Percentiles rank a stretch among this genome's conserved stretches.
Conservation (phyloP, 192 early-diverging fungal genomes). For the Podila epicladia region DNA sequence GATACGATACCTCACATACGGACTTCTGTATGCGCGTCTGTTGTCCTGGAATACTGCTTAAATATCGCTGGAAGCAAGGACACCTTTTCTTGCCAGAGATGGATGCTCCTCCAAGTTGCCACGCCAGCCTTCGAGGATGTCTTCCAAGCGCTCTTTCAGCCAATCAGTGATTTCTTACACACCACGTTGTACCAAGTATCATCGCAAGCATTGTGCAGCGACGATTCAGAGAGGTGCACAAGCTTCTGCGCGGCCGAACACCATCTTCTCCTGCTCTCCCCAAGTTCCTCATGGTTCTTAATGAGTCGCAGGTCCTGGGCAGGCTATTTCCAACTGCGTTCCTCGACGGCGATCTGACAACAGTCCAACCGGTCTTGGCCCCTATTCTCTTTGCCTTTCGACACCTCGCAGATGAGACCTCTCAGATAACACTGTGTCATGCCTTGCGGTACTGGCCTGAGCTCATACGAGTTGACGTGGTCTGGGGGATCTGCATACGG, state of each 20-base stretch:
- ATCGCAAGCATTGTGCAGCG: too few species aligned
- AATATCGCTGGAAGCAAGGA: neutral
- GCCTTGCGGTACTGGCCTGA: slow-evolving; percentile 15
- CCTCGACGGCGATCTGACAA: too few species aligned
- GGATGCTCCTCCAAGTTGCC: slow-evolving; percentile 21
- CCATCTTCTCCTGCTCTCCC: neutral
- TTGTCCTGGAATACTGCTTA: slow-evolving; percentile 5
- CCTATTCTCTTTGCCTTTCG: too few species aligned
- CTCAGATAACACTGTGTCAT: slow-evolving; percentile 1
- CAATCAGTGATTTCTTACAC: neutral
- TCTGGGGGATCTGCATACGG: slow-evolving; percentile 7
- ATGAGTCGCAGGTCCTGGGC: slow-evolving; percentile 5
- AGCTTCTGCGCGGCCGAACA: neutral
- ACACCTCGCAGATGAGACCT: neutral
- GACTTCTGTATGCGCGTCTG: slow-evolving; percentile 6
- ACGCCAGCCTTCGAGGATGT: slow-evolving; percentile 13
- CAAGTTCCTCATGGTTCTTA: slow-evolving; percentile 16
- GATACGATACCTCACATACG: neutral
- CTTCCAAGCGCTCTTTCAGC: neutral
- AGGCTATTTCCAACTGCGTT: too few species aligned
- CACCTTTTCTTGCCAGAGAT: slow-evolving; percentile 19
- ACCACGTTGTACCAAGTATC: neutral
- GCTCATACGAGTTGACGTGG: neutral
- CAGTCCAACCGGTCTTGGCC: too few species aligned
- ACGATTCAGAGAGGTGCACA: too few species aligned